Evolutionary conservation across 441 rosid genomes (phyloP).

Genomic region (Pelargonium exstipulatum): DNA sequence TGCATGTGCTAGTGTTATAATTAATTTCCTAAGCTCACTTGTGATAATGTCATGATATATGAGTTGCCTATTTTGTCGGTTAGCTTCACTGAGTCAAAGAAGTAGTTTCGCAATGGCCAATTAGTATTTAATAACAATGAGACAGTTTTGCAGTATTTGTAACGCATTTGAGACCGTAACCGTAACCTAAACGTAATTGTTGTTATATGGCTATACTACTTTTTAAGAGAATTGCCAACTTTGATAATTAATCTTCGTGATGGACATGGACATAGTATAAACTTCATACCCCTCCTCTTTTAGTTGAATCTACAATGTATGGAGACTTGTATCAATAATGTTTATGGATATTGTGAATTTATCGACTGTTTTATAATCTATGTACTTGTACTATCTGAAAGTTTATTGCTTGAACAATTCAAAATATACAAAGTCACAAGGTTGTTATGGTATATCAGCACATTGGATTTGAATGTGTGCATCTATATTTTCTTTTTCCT

Average conservation of each 20-base stretch:
- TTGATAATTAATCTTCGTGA: no score
- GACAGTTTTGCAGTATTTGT: not conserved
- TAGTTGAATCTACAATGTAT: not conserved
- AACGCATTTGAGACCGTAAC: not conserved
- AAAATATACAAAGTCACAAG: not conserved
- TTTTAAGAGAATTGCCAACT: no score
- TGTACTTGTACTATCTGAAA: not conserved
- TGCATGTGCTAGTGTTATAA: not conserved
- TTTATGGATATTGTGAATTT: not conserved
- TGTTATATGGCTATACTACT: not conserved
- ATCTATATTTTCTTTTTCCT: not conserved
- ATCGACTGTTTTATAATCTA: not conserved
- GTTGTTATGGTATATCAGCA: not conserved
- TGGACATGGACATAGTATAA: no score
- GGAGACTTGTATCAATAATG: not conserved
- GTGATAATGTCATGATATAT: not conserved
- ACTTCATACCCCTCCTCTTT: not conserved
- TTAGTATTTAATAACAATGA: constrained; percentile 5
- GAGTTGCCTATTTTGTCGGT: constrained; percentile 1
- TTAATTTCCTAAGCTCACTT: not conserved
- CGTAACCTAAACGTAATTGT: not conserved
- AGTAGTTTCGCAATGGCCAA: constrained; percentile 4
- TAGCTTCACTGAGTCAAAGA: not conserved
- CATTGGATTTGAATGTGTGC: not conserved
- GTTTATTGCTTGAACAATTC: not conserved